Evolutionary conservation across 305 asterid genomes (phyloP).

Genomic region (Withania somnifera): DNA sequence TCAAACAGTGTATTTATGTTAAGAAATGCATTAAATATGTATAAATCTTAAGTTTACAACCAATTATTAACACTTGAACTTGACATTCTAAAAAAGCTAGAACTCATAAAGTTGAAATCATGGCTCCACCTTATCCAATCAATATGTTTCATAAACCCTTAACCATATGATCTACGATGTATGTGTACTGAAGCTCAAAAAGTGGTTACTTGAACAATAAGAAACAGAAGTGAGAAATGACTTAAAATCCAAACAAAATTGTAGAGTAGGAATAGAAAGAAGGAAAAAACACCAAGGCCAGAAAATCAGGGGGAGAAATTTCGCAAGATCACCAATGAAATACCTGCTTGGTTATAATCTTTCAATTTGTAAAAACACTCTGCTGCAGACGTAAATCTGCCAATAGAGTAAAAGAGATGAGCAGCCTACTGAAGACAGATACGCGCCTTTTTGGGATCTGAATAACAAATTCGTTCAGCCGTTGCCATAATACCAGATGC

Average conservation of each 20-base stretch:
- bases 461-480: constrained; percentile 27
- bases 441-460: constrained; percentile 28
- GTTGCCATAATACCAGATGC: constrained; percentile 47
- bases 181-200: not conserved
- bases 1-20: not conserved
- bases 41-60: not conserved
- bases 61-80: not conserved
- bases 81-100: not conserved
- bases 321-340: not conserved
- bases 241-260: not conserved
- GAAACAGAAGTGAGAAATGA: not conserved
- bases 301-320: not conserved
- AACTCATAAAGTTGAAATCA: not conserved
- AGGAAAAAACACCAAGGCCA: not conserved
- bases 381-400: constrained; percentile 44
- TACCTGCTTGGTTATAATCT: constrained; percentile 51
- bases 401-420: constrained; percentile 48
- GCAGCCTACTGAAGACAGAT: constrained; percentile 52
- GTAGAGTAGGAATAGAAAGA: not conserved
- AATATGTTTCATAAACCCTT: not conserved
- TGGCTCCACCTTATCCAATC: not conserved
- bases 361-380: constrained; percentile 56
- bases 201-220: not conserved
- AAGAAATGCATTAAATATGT: not conserved
- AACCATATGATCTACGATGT: not conserved